Percentiles rank a stretch among this genome's conserved stretches.
These are phyloP conservation scores for Xylaria acuta DNA, from an alignment of 495 filamentous ascomycete species.

Conservation along the genomic window DNA sequence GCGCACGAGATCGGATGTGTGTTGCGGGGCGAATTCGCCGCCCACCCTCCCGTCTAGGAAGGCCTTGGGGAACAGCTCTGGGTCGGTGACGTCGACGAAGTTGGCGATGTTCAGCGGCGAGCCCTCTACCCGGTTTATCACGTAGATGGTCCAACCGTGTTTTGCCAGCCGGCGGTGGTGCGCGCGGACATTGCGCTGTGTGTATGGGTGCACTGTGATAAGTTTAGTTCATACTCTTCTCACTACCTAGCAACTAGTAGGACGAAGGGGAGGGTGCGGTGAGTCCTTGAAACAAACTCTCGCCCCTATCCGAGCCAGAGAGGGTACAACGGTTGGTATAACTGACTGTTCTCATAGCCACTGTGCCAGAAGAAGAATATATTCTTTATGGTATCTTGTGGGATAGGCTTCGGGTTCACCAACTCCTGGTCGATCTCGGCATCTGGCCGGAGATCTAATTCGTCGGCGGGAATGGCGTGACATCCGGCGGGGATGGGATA, in stretches of 20 bases:
- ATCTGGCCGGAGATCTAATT: conserved; percentile 55
- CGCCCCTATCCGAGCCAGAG: not conserved
- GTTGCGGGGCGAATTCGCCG: conserved; percentile 57
- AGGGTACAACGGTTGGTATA: not conserved
- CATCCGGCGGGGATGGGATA: conserved; percentile 44
- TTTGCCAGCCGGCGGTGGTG: conserved; percentile 61
- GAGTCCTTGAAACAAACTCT: not conserved
- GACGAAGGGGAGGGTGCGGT: not conserved
- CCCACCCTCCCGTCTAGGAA: conserved; percentile 55
- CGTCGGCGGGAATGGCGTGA: conserved; percentile 39
- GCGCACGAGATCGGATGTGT: conserved; percentile 63
- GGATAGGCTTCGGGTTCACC: conserved; percentile 48
- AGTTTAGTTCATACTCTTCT: conserved; percentile 19
- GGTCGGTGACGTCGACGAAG: conserved; percentile 54
- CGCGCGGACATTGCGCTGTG: conserved; percentile 60
- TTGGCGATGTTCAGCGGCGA: conserved; percentile 55
- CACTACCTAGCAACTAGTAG: not conserved
- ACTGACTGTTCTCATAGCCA: conserved; percentile 43
- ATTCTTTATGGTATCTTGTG: conserved; percentile 50
- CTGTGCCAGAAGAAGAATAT: conserved; percentile 65
- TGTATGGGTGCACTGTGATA: conserved; percentile 53
- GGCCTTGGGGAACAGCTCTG: conserved; percentile 52
- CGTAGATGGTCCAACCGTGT: conserved; percentile 59
- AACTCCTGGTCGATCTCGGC: conserved; percentile 53
- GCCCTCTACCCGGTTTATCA: conserved; percentile 51